These are phyloP conservation scores for Thalassia testudinum DNA, from an alignment of 116 monocot species.

Conservation along the genomic window DNA sequence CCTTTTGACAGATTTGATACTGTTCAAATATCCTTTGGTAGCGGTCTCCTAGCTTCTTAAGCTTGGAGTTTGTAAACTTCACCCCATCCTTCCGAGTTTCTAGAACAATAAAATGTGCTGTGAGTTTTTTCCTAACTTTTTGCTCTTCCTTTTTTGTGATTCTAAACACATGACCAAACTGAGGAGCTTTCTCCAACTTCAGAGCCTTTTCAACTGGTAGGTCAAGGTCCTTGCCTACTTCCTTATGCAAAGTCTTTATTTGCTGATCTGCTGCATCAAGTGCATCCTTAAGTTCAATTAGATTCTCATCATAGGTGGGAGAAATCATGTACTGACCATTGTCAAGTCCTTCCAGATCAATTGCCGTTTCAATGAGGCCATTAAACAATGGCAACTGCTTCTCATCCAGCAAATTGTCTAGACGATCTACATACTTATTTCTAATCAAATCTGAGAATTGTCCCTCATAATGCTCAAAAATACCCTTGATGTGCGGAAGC, in stretches of 20 bases:
- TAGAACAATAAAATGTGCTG: conserved; percentile 51
- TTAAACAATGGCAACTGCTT: conserved; percentile 48
- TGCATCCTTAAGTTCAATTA: conserved; percentile 54
- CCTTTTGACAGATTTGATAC: conserved; percentile 66
- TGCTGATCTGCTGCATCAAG: conserved; percentile 49
- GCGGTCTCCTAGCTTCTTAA: conserved; percentile 75
- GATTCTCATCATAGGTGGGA: conserved; percentile 46
- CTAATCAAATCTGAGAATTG: conserved; percentile 53
- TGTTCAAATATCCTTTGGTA: conserved; percentile 60
- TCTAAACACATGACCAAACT: conserved; percentile 92
- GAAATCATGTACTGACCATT: conserved; percentile 95
- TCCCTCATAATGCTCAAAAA: conserved; percentile 60
- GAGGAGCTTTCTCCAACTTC: conserved; percentile 83
- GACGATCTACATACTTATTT: conserved; percentile 33
- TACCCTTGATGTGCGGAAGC: conserved; percentile 58
- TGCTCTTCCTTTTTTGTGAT: conserved; percentile 99
- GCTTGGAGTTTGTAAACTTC: conserved; percentile 80
- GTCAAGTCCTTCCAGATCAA: conserved; percentile 78
- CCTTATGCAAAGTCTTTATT: conserved; percentile 56
- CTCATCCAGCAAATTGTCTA: conserved; percentile 41
- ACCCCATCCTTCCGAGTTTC: conserved; percentile 98
- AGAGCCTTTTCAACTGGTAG: conserved; percentile 66
- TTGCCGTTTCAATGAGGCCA: conserved; percentile 58
- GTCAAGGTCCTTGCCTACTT: conserved; percentile 80
- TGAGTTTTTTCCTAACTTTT: conserved; percentile 83